Evolutionary conservation across 1,284 basidiomycete genomes (phyloP), one percentile per base, ranked within the genome.

Genomic region (Tilletia horrida): DNA sequence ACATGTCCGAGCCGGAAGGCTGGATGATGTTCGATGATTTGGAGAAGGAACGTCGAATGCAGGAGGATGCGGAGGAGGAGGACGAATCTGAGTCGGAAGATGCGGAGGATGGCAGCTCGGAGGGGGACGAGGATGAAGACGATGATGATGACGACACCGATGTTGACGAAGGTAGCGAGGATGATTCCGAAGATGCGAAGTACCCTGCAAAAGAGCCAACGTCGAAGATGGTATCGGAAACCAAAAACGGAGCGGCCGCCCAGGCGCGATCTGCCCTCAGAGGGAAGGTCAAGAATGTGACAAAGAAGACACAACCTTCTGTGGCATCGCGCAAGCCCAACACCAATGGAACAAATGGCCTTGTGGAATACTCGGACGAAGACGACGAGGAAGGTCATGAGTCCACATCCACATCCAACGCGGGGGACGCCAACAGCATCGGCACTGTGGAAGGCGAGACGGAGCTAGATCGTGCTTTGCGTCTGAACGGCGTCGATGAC

Each of bases 1-100:
- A 25, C 42, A 29, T 6, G 3, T 25, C 18, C 16, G 55, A 59
- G 11, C 29, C 27, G 0, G 55, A 59, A 29, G 55, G 27, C 23
- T 59, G 55, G 55, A 59, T 59, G 55, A 59, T 59, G 55, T 59
- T 59, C 27, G 55, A 59, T 29, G 55, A 59, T 13, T 27, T 59
- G 27, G 55, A 59, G 55, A 59, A 59, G 16, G 29, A 40, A 35
- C 27, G 27, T 25, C 55, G 55, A 29, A 25, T 27, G 18, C 23
- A 14, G 6, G 47, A 65, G 23, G 42, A 35, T 21, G 63, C 23
- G 27, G 55, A 59, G 55, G 55, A 59, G 18, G 31, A 18, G 16
- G 31, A 59, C 31, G 35, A 40, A 40, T 59, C 55, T 7, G 55
- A 31, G 8, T 48, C 21, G 16, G 65, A 61, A 16, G 65, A 61